Percentiles rank a stretch among this genome's conserved stretches.
These are phyloP conservation scores for Zymoseptoria brevis DNA, from an alignment of 2,329 filamentous ascomycete species.

Conservation along the genomic window DNA sequence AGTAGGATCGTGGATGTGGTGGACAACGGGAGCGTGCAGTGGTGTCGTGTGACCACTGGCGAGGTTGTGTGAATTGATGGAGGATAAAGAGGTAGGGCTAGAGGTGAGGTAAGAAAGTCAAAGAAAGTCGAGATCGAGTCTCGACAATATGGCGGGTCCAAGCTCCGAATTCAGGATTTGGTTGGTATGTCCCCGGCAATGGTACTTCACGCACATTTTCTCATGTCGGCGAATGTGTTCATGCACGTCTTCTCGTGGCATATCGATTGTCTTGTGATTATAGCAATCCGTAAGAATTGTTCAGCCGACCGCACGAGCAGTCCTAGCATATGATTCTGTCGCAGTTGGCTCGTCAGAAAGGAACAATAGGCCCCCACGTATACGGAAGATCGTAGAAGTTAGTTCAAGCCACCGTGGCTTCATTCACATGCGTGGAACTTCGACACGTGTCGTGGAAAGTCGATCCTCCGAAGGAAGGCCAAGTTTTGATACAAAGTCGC, in stretches of 20 bases:
- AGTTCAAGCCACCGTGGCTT: neutral
- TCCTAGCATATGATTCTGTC: neutral
- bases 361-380: neutral
- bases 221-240: neutral
- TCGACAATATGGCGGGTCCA: neutral
- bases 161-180: neutral
- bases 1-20: neutral
- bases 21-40: neutral
- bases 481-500: too few species aligned
- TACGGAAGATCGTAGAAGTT: neutral
- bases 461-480: neutral
- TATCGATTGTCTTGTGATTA: neutral
- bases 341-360: neutral
- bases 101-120: neutral
- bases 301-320: too few species aligned
- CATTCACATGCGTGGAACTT: neutral
- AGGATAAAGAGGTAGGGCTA: neutral
- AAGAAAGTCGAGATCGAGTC: neutral
- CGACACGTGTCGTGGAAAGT: neutral
- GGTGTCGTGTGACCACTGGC: neutral
- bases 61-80: neutral
- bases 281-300: neutral
- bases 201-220: neutral
- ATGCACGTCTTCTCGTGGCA: neutral
- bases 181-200: neutral